These are phyloP conservation scores for Hypoxylon intermedium DNA, from an alignment of 495 filamentous ascomycete species.

Conservation along the genomic window DNA sequence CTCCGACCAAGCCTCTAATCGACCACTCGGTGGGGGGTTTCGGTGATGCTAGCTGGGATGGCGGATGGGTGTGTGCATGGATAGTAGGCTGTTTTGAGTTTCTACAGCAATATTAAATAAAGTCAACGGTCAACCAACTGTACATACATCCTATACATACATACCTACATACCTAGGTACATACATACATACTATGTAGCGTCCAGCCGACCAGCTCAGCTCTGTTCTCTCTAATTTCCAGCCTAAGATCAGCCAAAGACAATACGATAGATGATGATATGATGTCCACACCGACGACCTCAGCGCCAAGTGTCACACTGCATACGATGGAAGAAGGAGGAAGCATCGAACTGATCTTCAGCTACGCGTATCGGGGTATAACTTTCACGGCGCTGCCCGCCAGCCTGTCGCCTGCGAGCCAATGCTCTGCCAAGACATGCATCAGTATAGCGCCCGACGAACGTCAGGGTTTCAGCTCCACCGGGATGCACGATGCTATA, in stretches of 20 bases:
- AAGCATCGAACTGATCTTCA: background rate
- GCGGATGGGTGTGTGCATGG: background rate
- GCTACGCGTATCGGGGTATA: background rate
- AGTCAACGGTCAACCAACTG: background rate
- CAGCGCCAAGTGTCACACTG: slow-evolving; percentile 12
- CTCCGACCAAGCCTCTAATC: slow-evolving; percentile 2
- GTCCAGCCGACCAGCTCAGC: too few relatives aligned
- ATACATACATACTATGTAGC: too few relatives aligned
- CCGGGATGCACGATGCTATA: slow-evolving; percentile 25
- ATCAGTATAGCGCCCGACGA: slow-evolving; percentile 4
- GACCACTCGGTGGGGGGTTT: slow-evolving; percentile 23
- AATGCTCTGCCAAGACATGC: slow-evolving; percentile 17
- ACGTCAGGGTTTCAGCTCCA: slow-evolving; percentile 26
- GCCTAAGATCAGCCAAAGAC: background rate
- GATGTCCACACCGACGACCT: background rate
- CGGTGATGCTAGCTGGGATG: slow-evolving; percentile 21
- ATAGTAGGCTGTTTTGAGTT: background rate
- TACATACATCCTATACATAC: too few relatives aligned
- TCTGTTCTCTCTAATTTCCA: too few relatives aligned
- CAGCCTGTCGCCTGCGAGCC: slow-evolving; percentile 11
- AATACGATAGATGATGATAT: background rate
- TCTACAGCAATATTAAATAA: background rate
- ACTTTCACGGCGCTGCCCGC: background rate
- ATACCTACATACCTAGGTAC: too few relatives aligned
- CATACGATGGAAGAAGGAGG: background rate